phyloP scores from a whole-genome alignment of 306 rosid genomes.

The Citrullus colocynthis region DNA sequence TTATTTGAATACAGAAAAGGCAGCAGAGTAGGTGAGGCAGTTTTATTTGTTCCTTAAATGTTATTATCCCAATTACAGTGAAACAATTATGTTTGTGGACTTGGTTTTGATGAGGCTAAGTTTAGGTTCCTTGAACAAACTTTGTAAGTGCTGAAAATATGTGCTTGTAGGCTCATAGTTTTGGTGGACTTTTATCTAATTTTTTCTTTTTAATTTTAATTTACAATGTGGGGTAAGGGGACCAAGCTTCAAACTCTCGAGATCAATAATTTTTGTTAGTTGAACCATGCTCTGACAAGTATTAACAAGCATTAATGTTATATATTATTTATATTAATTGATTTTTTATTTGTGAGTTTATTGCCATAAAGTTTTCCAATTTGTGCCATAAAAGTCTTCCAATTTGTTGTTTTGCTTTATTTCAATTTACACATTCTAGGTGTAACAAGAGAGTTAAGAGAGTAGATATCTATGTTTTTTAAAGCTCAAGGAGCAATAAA shows the following conservation, averaged over 20 bases:
- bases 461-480: too few relatives aligned
- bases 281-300: too few relatives aligned
- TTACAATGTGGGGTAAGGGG: too few relatives aligned
- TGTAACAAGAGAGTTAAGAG: too few relatives aligned
- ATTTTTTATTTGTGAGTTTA: neutral
- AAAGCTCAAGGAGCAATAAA: too few relatives aligned
- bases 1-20: neutral
- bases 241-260: too few relatives aligned
- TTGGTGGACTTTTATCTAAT: neutral
- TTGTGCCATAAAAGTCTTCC: neutral
- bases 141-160: neutral
- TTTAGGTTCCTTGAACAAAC: neutral
- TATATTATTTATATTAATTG: neutral
- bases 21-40: neutral
- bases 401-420: too few relatives aligned
- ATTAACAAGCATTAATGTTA: too few relatives aligned
- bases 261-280: too few relatives aligned
- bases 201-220: too few relatives aligned
- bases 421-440: too few relatives aligned
- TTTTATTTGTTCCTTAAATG: neutral
- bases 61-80: neutral
- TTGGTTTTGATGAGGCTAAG: neutral
- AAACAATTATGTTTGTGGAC: neutral
- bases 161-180: neutral
- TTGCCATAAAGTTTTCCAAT: neutral